Base-by-base conservation (phyloP, 805 yeast genomes). In the Maudiozyma bulderi region DNA sequence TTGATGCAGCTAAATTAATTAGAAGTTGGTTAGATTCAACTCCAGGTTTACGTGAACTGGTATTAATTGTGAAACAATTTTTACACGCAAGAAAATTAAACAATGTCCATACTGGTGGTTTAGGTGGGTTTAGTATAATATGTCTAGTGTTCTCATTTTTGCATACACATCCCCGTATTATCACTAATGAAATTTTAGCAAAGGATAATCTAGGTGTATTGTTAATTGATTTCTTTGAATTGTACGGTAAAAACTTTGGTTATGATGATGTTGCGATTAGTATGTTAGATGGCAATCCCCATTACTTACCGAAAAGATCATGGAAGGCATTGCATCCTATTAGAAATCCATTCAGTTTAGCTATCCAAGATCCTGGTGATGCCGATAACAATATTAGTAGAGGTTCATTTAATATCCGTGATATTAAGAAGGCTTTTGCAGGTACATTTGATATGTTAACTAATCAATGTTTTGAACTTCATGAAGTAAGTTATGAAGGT, bases 41-140 rank as follows among this genome's bases (percentile, higher is more conserved):
- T 1, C 91, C 95, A 0, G 96, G 95, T 0, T 68, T 91, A 46
- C 70, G 95, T 54, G 95, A 89, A 59, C 67, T 91, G 45, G 95
- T 84, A 1, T 70, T 91, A 45, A 79, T 89, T 1, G 75, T 91
- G 6, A 90, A 93, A 66, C 96, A 86, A 61, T 91, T 90, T 59
- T 72, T 91, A 45, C 73, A 88, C 33, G 80, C 87, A 1, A 73
- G 97, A 58, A 78, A 75, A 50, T 70, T 90, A 52, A 88, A 89
- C 59, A 84, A 86, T 54, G 98, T 91, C 13, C 95, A 85, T 57
- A 81, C 82, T 26, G 99, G 99, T 46, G 98, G 98, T 0, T 69
- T 91, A 6, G 98, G 99, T 40, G 98, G 98, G 0, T 91, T 84
- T 63, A 80, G 96, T 7, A 86, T 87, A n/a, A 87, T 90, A 42